A percentile compares a stretch with the other conserved stretches of the same genome.
These are phyloP conservation scores for Abrus precatorius DNA, from an alignment of 306 rosid species.

Conservation along the genomic window DNA sequence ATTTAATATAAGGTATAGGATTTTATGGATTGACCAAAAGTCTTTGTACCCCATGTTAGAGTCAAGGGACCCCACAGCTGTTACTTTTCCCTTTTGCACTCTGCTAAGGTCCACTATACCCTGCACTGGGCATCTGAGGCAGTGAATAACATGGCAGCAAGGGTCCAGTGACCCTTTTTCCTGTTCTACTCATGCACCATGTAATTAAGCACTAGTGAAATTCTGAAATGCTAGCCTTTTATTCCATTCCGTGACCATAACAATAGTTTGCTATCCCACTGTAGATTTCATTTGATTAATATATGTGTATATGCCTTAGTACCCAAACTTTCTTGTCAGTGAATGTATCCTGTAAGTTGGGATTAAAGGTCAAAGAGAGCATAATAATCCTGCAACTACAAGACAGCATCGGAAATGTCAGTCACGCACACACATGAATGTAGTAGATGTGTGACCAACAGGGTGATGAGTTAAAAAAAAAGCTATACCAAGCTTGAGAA, in stretches of 20 bases:
- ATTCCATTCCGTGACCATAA: slow-evolving; percentile 57
- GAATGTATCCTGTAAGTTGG: slow-evolving; percentile 48
- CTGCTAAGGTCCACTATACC: slow-evolving; percentile 47
- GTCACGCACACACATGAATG: slow-evolving; percentile 55
- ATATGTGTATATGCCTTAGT: background rate
- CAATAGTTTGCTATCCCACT: slow-evolving; percentile 41
- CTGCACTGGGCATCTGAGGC: slow-evolving; percentile 38
- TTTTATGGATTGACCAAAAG: slow-evolving; percentile 52
- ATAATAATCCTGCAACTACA: slow-evolving; percentile 51
- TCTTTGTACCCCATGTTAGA: slow-evolving; percentile 45
- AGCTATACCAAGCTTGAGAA: slow-evolving; percentile 35
- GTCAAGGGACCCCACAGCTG: slow-evolving; percentile 53
- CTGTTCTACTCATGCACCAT: slow-evolving; percentile 51
- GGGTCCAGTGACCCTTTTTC: slow-evolving; percentile 43
- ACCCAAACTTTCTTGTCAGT: slow-evolving; percentile 51
- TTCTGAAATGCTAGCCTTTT: slow-evolving; percentile 37
- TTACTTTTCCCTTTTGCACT: slow-evolving; percentile 36
- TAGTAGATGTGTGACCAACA: slow-evolving; percentile 42
- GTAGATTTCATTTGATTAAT: slow-evolving; percentile 41
- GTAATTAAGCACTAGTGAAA: slow-evolving; percentile 32
- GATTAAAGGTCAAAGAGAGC: slow-evolving; percentile 60
- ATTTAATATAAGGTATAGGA: slow-evolving; percentile 17
- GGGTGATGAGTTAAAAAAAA: background rate
- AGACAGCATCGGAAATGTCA: slow-evolving; percentile 56
- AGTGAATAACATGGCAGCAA: slow-evolving; percentile 45